Conservation (phyloP, 192 early-diverging fungal genomes). For the Backusella sp. region DNA sequence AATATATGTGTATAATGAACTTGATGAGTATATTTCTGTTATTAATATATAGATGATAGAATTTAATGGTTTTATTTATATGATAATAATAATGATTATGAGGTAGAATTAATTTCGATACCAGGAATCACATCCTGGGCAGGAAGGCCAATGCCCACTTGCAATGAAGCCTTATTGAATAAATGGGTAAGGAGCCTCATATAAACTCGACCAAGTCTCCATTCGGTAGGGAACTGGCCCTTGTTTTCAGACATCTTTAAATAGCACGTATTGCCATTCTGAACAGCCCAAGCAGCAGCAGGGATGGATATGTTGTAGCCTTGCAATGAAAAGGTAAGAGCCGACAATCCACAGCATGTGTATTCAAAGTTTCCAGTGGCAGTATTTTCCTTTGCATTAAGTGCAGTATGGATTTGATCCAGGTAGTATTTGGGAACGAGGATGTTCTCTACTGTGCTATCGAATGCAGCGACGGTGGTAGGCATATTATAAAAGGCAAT, state of each 20-base stretch:
- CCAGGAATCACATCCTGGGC: background rate
- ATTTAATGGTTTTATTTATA: background rate
- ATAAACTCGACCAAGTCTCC: background rate
- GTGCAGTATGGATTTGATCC: background rate
- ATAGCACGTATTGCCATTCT: background rate
- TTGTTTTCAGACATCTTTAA: background rate
- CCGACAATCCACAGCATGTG: background rate
- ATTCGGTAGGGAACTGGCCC: background rate
- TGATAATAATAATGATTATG: background rate
- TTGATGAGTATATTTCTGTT: background rate
- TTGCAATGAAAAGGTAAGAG: background rate
- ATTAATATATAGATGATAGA: background rate
- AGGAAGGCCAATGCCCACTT: background rate
- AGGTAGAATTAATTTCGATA: background rate
- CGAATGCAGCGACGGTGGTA: background rate
- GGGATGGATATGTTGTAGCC: background rate
- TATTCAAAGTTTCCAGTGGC: background rate
- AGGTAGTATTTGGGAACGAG: background rate
- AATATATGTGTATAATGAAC: background rate
- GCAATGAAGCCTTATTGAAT: background rate
- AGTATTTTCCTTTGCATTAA: background rate
- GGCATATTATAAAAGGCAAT: background rate
- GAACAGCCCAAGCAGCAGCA: constrained; percentile 1
- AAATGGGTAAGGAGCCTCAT: background rate
- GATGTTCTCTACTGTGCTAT: background rate